phyloP scores from a whole-genome alignment of 2,329 filamentous ascomycete species.

The Colletotrichum simmondsii region DNA sequence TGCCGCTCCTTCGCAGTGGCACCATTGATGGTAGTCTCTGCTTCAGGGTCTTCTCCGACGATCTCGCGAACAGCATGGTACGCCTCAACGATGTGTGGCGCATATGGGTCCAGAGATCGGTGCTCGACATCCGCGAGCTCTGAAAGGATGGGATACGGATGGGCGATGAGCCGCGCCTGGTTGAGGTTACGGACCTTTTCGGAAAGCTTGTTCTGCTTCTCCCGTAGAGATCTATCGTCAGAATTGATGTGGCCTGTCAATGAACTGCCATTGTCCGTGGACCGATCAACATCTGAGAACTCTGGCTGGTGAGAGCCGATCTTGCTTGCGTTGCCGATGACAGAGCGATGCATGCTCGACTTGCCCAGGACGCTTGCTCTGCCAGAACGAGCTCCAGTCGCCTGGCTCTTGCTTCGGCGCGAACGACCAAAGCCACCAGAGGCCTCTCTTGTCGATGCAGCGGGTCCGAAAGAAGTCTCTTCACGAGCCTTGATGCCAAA shows the following conservation, averaged over 20 bases:
- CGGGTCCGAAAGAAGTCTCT: slow-evolving; percentile 47
- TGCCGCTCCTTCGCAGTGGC: slow-evolving; percentile 78
- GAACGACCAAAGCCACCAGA: slow-evolving; percentile 71
- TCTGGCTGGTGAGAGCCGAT: slow-evolving; percentile 67
- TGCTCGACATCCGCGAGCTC: slow-evolving; percentile 81
- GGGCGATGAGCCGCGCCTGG: slow-evolving; percentile 72
- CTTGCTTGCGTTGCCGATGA: slow-evolving; percentile 83
- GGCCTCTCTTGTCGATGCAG: slow-evolving; percentile 55
- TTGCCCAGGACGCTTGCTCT: slow-evolving; percentile 61
- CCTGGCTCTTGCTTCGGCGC: slow-evolving; percentile 59
- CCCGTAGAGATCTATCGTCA: slow-evolving; percentile 81
- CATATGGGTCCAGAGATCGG: slow-evolving; percentile 75
- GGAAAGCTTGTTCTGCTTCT: slow-evolving; percentile 86
- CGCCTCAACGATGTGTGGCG: slow-evolving; percentile 81
- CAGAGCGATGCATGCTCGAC: slow-evolving; percentile 81
- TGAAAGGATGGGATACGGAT: slow-evolving; percentile 78
- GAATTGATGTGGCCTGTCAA: slow-evolving; percentile 62
- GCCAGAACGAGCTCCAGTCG: slow-evolving; percentile 68
- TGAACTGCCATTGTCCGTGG: slow-evolving; percentile 58
- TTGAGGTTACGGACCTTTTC: slow-evolving; percentile 86
- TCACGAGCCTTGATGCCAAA: slow-evolving; percentile 83
- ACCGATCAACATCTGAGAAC: slow-evolving; percentile 76
- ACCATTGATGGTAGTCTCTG: slow-evolving; percentile 68
- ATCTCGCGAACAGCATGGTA: slow-evolving; percentile 86
- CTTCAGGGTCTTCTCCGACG: slow-evolving; percentile 75